A percentile compares a stretch with the other conserved stretches of the same genome.
Conservation (phyloP, 805 yeast genomes). For the Saccharomycopsis olivae region DNA sequence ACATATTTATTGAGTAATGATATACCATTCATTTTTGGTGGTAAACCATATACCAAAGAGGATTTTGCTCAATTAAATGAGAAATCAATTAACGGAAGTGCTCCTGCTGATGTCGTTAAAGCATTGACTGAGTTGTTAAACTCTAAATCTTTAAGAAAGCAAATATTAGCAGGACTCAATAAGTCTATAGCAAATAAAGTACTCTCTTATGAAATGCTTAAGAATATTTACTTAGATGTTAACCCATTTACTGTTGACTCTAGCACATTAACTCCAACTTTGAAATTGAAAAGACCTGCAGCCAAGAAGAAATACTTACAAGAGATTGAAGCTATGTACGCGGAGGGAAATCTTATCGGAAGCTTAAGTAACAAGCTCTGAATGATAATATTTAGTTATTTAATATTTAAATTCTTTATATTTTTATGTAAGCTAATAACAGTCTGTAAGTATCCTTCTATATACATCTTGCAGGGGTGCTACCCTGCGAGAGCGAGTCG, state of each 20-base stretch:
- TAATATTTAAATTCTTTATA: too few relatives aligned
- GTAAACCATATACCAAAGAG: neutral
- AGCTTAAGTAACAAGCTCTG: too few relatives aligned
- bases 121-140: slow-evolving; percentile 20
- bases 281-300: slow-evolving; percentile 43
- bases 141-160: slow-evolving; percentile 5
- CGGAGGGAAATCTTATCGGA: slow-evolving; percentile 22
- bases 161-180: slow-evolving; percentile 23
- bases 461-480: too few relatives aligned
- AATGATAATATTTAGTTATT: too few relatives aligned
- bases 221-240: slow-evolving; percentile 33
- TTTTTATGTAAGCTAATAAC: too few relatives aligned
- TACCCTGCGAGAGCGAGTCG: too few relatives aligned
- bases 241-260: slow-evolving; percentile 46
- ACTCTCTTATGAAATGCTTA: slow-evolving; percentile 45
- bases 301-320: slow-evolving; percentile 33
- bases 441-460: too few relatives aligned
- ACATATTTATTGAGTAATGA: neutral
- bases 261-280: slow-evolving; percentile 49
- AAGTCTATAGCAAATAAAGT: too few relatives aligned
- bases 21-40: neutral
- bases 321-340: slow-evolving; percentile 34
- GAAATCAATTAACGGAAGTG: neutral
- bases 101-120: neutral
- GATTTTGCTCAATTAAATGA: neutral